Evolutionary conservation across 163 green algal species (phyloP).

Genomic region (Scenedesmus sp.): DNA sequence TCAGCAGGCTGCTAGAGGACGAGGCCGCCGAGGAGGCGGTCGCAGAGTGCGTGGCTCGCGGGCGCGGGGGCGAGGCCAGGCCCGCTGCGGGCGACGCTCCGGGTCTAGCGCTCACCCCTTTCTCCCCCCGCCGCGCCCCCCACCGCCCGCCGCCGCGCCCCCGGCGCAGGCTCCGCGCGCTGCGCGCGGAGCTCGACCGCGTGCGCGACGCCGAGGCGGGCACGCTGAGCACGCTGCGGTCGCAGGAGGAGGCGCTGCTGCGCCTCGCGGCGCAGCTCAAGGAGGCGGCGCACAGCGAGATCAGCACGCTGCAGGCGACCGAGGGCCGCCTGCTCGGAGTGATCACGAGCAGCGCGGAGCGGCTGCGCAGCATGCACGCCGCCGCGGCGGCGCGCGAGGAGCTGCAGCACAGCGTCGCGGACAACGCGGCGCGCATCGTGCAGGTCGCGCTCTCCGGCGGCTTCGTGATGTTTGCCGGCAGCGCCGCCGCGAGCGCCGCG

Average conservation of each 20-base stretch:
- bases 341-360: slow-evolving; percentile 4
- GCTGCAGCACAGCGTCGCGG: slow-evolving; percentile 8
- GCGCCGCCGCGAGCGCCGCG: not conserved
- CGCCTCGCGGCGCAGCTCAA: slow-evolving; percentile 19
- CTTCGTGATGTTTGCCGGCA: slow-evolving; percentile 20
- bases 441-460: slow-evolving; percentile 16
- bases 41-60: slow-evolving; percentile 26
- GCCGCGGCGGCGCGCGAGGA: too few species aligned
- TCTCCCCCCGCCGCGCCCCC: too few species aligned
- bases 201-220: slow-evolving; percentile 1
- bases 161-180: not conserved
- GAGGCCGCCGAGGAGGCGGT: not conserved
- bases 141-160: too few species aligned
- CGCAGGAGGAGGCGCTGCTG: slow-evolving; percentile 27
- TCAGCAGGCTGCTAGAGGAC: not conserved
- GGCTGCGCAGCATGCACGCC: too few species aligned
- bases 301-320: slow-evolving; percentile 26
- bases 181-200: slow-evolving; percentile 15
- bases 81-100: too few species aligned
- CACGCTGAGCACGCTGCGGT: not conserved
- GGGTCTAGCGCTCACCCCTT: too few species aligned
- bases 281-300: slow-evolving; percentile 22
- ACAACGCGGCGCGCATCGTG: not conserved
- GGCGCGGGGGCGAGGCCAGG: too few species aligned
- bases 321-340: slow-evolving; percentile 15